These are phyloP conservation scores for Neurospora sp. DNA, from an alignment of 495 filamentous ascomycete species.

Conservation along the genomic window DNA sequence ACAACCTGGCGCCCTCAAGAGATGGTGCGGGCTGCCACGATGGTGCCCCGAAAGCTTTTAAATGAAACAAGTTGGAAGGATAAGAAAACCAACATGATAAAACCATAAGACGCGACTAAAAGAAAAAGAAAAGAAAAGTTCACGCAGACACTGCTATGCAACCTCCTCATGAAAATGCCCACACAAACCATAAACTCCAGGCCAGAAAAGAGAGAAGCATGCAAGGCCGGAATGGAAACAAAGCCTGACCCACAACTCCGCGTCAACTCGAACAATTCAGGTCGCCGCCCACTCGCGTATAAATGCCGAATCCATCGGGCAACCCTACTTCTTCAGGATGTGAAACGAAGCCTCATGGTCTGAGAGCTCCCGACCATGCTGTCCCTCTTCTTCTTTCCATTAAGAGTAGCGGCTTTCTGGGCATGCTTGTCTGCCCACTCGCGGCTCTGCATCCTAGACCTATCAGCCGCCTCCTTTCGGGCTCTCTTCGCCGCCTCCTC, in stretches of 20 bases:
- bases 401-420: neutral
- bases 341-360: neutral
- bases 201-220: neutral
- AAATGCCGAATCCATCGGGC: neutral
- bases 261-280: neutral
- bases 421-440: constrained; percentile 61
- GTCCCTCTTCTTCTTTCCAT: neutral
- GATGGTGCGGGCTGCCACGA: neutral
- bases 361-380: neutral
- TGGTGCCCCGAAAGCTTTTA: neutral
- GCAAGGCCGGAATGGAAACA: neutral
- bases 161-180: neutral
- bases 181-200: neutral
- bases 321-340: neutral
- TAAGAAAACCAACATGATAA: neutral
- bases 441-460: constrained; percentile 48
- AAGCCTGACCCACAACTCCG: neutral
- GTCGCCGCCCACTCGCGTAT: neutral
- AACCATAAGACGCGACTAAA: neutral
- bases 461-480: constrained; percentile 53
- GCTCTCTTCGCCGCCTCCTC: constrained; percentile 48
- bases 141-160: neutral
- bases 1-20: neutral
- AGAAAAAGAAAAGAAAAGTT: neutral
- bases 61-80: neutral